Conservation (phyloP, 2,329 filamentous ascomycete genomes). For the Helotiales sp. region DNA sequence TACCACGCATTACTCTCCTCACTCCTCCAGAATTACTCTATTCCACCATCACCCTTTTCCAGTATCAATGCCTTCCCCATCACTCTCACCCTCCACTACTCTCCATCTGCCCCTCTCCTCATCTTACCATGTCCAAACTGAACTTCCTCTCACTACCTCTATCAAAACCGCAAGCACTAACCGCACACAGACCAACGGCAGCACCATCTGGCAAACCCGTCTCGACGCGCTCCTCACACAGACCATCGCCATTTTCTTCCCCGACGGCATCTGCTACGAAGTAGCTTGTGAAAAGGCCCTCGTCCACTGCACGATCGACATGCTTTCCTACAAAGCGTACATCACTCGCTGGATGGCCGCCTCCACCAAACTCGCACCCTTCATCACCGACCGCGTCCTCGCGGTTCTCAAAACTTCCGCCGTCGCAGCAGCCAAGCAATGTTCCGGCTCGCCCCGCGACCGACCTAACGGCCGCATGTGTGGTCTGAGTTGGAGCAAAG, state of each 20-base stretch:
- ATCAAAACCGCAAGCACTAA: too few species aligned
- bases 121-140: too few species aligned
- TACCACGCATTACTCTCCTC: too few species aligned
- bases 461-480: constrained; percentile 61
- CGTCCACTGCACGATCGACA: constrained; percentile 62
- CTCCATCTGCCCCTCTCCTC: too few species aligned
- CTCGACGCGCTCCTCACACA: constrained; percentile 42
- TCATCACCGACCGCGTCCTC: constrained; percentile 54
- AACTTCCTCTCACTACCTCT: too few species aligned
- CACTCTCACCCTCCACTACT: not conserved
- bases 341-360: constrained; percentile 63
- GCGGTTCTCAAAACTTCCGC: constrained; percentile 58
- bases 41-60: too few species aligned
- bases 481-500: constrained; percentile 60
- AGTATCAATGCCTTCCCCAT: not conserved
- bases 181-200: constrained; percentile 49
- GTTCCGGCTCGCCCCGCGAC: constrained; percentile 51
- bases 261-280: constrained; percentile 54
- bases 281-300: constrained; percentile 68
- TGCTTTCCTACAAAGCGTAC: constrained; percentile 69
- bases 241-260: constrained; percentile 42
- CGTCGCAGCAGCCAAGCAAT: constrained; percentile 65
- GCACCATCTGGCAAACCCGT: constrained; percentile 44
- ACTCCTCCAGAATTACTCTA: too few species aligned
- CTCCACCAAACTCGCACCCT: constrained; percentile 61